Percentiles rank a stretch among this genome's conserved stretches.
phyloP scores from a whole-genome alignment of 805 yeast genomes.

The Priceomyces castillae region DNA sequence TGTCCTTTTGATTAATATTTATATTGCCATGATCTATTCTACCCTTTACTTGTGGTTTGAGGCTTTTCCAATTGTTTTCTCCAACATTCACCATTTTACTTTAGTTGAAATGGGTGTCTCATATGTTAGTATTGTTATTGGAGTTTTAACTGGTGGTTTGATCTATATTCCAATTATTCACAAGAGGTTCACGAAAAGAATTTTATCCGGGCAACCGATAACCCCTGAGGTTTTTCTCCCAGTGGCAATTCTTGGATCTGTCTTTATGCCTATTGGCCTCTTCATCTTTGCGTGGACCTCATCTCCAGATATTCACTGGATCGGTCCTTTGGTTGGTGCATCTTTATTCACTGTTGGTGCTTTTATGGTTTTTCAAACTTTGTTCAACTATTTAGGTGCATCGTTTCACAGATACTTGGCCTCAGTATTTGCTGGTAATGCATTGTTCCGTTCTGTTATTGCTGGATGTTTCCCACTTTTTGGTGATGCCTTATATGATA shows the following conservation, averaged over 20 bases:
- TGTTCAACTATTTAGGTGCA: conserved; percentile 48
- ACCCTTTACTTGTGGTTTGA: conserved; percentile 56
- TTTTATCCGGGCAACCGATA: conserved; percentile 15
- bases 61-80: conserved; percentile 57
- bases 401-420: conserved; percentile 50
- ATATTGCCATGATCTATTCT: conserved; percentile 53
- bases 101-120: conserved; percentile 48
- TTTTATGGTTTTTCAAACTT: conserved; percentile 49
- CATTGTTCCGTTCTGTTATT: conserved; percentile 46
- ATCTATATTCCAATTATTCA: conserved; percentile 23
- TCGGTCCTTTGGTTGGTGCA: conserved; percentile 47
- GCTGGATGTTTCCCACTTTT: conserved; percentile 65
- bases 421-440: conserved; percentile 59
- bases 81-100: conserved; percentile 44
- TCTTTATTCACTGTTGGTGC: conserved; percentile 37
- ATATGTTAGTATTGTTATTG: conserved; percentile 44
- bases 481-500: conserved; percentile 52
- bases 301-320: conserved; percentile 43
- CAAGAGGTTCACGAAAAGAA: conserved; percentile 12
- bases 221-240: conserved; percentile 45
- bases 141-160: conserved; percentile 43
- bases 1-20: conserved; percentile 50
- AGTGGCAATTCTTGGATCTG: conserved; percentile 38
- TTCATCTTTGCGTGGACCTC: conserved; percentile 54
- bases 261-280: conserved; percentile 36